phyloP scores from a whole-genome alignment of 305 asterid genomes.

The Plantago rigida region DNA sequence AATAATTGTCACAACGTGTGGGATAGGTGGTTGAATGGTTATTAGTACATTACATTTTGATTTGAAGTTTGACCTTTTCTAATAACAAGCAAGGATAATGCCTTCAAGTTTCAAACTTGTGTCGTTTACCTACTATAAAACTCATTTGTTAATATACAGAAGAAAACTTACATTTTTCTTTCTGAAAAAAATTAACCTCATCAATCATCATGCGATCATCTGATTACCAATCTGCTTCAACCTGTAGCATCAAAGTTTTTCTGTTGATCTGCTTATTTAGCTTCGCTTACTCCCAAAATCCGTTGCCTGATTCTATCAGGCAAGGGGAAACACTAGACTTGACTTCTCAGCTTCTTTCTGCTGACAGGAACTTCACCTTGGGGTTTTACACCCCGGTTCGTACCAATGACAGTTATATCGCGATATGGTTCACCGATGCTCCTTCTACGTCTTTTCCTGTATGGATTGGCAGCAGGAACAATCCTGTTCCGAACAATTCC shows the following conservation, averaged over 20 bases:
- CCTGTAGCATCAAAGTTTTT: background rate
- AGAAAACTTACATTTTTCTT: background rate
- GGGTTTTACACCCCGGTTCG: slow-evolving; percentile 26
- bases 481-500: slow-evolving; percentile 18
- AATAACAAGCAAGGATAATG: background rate
- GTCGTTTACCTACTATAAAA: background rate
- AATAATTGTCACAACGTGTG: no score
- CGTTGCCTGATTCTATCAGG: slow-evolving; percentile 24
- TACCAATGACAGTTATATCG: slow-evolving; percentile 27
- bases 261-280: slow-evolving; percentile 12
- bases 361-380: slow-evolving; percentile 26
- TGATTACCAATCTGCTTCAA: background rate
- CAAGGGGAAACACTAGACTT: slow-evolving; percentile 26
- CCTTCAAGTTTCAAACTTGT: background rate
- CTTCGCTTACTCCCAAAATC: slow-evolving; percentile 16
- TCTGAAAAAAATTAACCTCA: background rate
- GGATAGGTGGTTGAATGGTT: no score
- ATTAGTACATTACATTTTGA: no score
- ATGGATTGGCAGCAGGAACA: slow-evolving; percentile 34
- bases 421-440: slow-evolving; percentile 16
- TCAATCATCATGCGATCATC: slow-evolving; percentile 10
- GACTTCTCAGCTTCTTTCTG: slow-evolving; percentile 26
- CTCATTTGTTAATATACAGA: background rate
- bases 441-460: slow-evolving; percentile 2
- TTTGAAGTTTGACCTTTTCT: background rate